Evolutionary conservation across 163 green algal species (phyloP).

Genomic region (Scenedesmus sp.): DNA sequence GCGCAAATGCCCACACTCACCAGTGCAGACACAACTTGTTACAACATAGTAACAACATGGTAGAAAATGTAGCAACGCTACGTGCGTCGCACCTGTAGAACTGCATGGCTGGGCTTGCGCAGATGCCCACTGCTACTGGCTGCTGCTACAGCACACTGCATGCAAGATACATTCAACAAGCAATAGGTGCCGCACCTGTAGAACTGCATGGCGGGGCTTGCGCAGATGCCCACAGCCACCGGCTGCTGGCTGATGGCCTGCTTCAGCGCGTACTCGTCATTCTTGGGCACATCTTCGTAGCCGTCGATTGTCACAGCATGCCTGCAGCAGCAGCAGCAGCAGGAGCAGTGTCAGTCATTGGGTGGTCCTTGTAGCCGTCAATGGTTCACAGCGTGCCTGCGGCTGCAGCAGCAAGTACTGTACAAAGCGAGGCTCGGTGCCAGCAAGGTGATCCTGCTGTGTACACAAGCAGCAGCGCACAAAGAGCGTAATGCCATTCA

Average conservation of each 20-base stretch:
- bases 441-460: background rate
- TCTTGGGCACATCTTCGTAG: constrained; percentile 89
- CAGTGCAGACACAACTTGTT: too few species aligned
- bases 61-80: too few species aligned
- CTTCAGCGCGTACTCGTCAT: constrained; percentile 76
- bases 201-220: constrained; percentile 93
- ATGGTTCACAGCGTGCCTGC: constrained; percentile 45
- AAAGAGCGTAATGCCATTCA: too few species aligned
- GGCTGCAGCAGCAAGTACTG: background rate
- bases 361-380: constrained; percentile 85
- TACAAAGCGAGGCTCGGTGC: background rate
- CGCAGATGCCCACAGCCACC: constrained; percentile 90
- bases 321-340: background rate
- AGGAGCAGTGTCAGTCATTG: constrained; percentile 53
- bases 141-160: constrained; percentile 62
- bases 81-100: constrained; percentile 81
- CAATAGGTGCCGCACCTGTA: constrained; percentile 73
- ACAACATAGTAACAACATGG: too few species aligned
- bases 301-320: constrained; percentile 59
- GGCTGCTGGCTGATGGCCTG: constrained; percentile 87
- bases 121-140: constrained; percentile 90
- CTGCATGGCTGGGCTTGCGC: constrained; percentile 91
- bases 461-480: too few species aligned
- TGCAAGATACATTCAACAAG: constrained; percentile 75
- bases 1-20: too few species aligned